phyloP scores from a whole-genome alignment of 1,284 basidiomycete genomes.

The Retiboletus flavoniger region DNA sequence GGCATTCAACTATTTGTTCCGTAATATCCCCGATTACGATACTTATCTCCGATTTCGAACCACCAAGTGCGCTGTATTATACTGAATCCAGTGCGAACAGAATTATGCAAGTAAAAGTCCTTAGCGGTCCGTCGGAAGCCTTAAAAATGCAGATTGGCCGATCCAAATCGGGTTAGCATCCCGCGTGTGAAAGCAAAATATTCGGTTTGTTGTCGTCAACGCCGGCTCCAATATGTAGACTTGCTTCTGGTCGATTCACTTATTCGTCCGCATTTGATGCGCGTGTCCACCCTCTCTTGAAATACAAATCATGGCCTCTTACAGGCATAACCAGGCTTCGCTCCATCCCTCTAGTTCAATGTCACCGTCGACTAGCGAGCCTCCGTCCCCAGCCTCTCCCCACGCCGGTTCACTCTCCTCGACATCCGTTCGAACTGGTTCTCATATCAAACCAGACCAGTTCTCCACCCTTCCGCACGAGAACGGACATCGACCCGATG shows the following conservation, averaged over 20 bases:
- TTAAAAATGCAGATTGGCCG: too few relatives aligned
- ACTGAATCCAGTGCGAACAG: too few relatives aligned
- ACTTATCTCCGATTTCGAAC: too few relatives aligned
- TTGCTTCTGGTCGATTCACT: conserved; percentile 8
- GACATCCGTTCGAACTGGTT: neutral
- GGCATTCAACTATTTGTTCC: too few relatives aligned
- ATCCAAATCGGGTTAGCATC: too few relatives aligned
- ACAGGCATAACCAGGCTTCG: neutral
- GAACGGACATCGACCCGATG: neutral
- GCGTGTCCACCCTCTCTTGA: conserved; percentile 2
- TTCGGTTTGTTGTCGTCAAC: too few relatives aligned
- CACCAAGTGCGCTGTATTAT: too few relatives aligned
- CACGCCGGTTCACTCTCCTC: neutral
- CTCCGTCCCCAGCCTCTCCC: neutral
- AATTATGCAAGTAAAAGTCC: too few relatives aligned
- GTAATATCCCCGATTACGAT: too few relatives aligned
- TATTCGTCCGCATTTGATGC: conserved; percentile 7
- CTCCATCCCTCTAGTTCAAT: neutral
- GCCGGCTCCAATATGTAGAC: too few relatives aligned
- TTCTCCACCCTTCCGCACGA: neutral
- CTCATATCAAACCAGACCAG: neutral
- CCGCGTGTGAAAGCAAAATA: neutral
- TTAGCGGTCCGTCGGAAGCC: too few relatives aligned
- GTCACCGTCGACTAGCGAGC: neutral
- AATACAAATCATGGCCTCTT: conserved; percentile 11